Evolutionary conservation across 805 yeast species (phyloP).

Genomic region (Ogataea allantospora): DNA sequence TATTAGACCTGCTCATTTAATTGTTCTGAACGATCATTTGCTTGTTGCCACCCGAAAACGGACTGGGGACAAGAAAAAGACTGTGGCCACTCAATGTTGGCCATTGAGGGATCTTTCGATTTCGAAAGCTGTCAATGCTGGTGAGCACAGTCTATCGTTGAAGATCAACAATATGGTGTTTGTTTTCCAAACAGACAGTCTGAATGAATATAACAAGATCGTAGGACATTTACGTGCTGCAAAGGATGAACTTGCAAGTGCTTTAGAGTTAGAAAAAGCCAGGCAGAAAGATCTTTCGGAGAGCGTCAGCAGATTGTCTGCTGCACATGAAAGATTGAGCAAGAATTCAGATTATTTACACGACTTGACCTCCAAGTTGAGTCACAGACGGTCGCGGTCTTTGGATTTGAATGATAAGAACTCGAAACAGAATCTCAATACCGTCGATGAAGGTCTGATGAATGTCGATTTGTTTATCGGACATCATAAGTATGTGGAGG

Average conservation of each 20-base stretch:
- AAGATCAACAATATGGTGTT: slow-evolving; percentile 35
- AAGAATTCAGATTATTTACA: slow-evolving; percentile 46
- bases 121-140: slow-evolving; percentile 34
- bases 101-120: slow-evolving; percentile 62
- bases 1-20: slow-evolving; percentile 69
- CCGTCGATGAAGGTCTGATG: slow-evolving; percentile 47
- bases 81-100: slow-evolving; percentile 76
- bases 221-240: slow-evolving; percentile 59
- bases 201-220: slow-evolving; percentile 55
- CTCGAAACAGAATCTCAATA: slow-evolving; percentile 24
- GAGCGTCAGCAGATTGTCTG: slow-evolving; percentile 42
- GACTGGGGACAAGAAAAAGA: slow-evolving; percentile 32
- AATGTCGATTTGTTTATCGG: slow-evolving; percentile 50
- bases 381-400: slow-evolving; percentile 55
- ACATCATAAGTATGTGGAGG: slow-evolving; percentile 43
- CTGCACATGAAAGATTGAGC: slow-evolving; percentile 21
- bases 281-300: slow-evolving; percentile 44
- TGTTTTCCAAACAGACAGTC: slow-evolving; percentile 59
- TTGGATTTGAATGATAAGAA: slow-evolving; percentile 38
- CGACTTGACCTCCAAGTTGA: slow-evolving; percentile 55
- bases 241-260: slow-evolving; percentile 55
- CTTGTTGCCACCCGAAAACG: slow-evolving; percentile 67
- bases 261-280: slow-evolving; percentile 48
- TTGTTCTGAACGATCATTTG: slow-evolving; percentile 73
- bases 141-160: slow-evolving; percentile 21